Percentiles rank a stretch among this genome's conserved stretches.
These are phyloP conservation scores for Sugiyamaella paludigena DNA, from an alignment of 1,139 yeast genomes.

Conservation along the genomic window DNA sequence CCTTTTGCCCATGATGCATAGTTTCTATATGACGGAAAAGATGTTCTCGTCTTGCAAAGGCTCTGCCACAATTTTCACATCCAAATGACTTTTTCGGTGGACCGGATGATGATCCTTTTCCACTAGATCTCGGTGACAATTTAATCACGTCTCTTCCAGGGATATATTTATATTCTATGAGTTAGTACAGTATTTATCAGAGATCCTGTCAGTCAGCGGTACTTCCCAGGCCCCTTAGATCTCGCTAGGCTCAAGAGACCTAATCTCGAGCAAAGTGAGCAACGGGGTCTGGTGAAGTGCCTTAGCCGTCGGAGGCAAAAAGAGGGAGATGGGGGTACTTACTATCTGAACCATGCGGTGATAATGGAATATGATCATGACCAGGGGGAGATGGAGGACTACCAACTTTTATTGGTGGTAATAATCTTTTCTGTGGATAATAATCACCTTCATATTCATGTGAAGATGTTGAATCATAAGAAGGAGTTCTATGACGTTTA, in stretches of 20 bases:
- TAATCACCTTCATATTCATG: slow-evolving; percentile 9
- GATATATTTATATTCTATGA: slow-evolving; percentile 3
- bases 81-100: slow-evolving; percentile 28
- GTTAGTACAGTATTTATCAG: neutral
- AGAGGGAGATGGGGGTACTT: no score
- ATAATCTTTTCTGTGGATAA: slow-evolving; percentile 4
- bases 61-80: slow-evolving; percentile 29
- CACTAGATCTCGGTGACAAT: slow-evolving; percentile 12
- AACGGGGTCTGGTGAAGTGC: neutral
- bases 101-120: slow-evolving; percentile 1
- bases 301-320: no score
- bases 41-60: slow-evolving; percentile 31
- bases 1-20: slow-evolving; percentile 31
- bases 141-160: slow-evolving; percentile 17
- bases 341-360: no score
- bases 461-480: slow-evolving; percentile 8
- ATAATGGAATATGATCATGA: neutral
- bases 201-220: no score
- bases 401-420: slow-evolving; percentile 4
- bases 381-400: slow-evolving; percentile 13
- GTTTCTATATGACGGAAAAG: slow-evolving; percentile 31
- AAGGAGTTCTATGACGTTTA: slow-evolving; percentile 10
- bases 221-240: no score
- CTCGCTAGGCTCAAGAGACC: no score
- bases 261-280: slow-evolving; percentile 3